Evolutionary conservation across 345 rosid species (phyloP).

Genomic region (Euphorbia pulcherrima): DNA sequence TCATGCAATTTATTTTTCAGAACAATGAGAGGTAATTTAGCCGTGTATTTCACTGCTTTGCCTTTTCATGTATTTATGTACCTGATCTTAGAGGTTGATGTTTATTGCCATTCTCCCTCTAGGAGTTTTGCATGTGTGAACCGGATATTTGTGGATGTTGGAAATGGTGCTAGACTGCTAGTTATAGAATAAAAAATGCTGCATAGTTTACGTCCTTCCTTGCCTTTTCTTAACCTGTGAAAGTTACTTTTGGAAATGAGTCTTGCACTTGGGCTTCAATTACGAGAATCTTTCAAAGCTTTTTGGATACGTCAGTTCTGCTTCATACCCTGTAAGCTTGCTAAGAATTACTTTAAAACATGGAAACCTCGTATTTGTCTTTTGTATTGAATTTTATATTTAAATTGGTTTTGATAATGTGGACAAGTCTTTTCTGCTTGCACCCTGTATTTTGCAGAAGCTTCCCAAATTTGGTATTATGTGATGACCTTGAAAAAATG

Average conservation of each 20-base stretch:
- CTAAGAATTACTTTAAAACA: not conserved
- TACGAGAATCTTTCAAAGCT: no score
- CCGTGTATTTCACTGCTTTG: not conserved
- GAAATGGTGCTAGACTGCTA: not conserved
- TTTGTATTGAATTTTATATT: not conserved
- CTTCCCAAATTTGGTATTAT: constrained; percentile 3
- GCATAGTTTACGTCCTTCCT: not conserved
- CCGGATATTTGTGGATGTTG: not conserved
- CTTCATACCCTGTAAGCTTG: not conserved
- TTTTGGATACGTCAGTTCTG: not conserved
- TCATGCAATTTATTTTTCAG: not conserved
- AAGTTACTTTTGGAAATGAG: no score
- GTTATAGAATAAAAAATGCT: not conserved
- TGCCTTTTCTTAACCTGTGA: no score
- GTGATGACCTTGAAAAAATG: not conserved
- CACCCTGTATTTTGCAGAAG: not conserved
- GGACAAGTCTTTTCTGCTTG: not conserved
- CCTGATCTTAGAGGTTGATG: not conserved
- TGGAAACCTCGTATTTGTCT: not conserved
- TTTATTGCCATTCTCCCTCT: not conserved
- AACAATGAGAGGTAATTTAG: not conserved
- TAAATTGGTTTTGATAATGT: not conserved
- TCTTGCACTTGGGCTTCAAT: no score
- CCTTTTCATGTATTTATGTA: not conserved
- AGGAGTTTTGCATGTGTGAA: not conserved